These are phyloP conservation scores for Suillus placidus DNA, from an alignment of 768 basidiomycete species.

Conservation along the genomic window DNA sequence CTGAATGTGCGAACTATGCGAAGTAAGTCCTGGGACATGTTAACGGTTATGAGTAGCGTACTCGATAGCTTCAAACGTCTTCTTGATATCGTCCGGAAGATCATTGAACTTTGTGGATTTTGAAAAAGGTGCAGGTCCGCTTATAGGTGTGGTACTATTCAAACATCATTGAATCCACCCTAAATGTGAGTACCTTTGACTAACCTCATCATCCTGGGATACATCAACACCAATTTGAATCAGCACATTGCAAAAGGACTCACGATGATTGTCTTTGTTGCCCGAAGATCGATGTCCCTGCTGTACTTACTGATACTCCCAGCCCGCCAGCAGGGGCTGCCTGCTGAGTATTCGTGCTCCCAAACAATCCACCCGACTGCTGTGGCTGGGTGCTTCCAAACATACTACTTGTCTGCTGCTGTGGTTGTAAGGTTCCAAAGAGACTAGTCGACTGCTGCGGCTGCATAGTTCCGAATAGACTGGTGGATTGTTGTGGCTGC, in stretches of 20 bases:
- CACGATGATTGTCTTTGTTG: slow-evolving; percentile 37
- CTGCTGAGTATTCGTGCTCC: slow-evolving; percentile 18
- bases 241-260: slow-evolving; percentile 10
- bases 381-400: slow-evolving; percentile 24
- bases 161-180: background rate
- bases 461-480: slow-evolving; percentile 26
- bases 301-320: slow-evolving; percentile 1
- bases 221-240: slow-evolving; percentile 2
- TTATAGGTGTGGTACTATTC: slow-evolving; percentile 31
- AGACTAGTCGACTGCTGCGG: slow-evolving; percentile 18
- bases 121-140: slow-evolving; percentile 36
- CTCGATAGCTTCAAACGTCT: slow-evolving; percentile 71
- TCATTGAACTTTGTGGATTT: slow-evolving; percentile 81
- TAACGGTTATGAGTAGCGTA: slow-evolving; percentile 35
- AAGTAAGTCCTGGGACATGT: slow-evolving; percentile 15
- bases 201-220: slow-evolving; percentile 31
- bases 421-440: slow-evolving; percentile 27
- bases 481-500: slow-evolving; percentile 20
- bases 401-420: slow-evolving; percentile 22
- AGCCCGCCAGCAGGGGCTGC: slow-evolving; percentile 10
- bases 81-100: slow-evolving; percentile 69
- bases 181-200: background rate
- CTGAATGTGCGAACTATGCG: slow-evolving; percentile 65
- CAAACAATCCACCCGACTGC: slow-evolving; percentile 29
- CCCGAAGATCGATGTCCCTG: slow-evolving; percentile 26